A percentile compares a stretch with the other conserved stretches of the same genome.
phyloP scores from a whole-genome alignment of 768 basidiomycete species.

The Asterophora parasitica region DNA sequence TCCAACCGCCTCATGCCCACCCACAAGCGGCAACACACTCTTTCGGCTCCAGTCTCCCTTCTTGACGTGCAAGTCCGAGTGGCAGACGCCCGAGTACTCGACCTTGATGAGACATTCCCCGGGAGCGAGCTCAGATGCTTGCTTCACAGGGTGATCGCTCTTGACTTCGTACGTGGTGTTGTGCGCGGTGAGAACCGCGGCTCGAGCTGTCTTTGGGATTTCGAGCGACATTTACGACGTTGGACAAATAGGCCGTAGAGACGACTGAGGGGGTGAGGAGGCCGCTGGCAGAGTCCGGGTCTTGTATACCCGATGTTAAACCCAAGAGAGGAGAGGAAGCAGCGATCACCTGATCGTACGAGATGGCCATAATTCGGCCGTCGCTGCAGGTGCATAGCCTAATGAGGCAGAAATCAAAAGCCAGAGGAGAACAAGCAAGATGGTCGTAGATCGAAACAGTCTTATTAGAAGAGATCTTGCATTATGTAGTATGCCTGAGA shows the following conservation, averaged over 20 bases:
- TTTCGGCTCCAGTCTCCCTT: constrained; percentile 53
- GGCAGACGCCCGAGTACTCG: constrained; percentile 60
- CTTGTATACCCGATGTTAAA: background rate
- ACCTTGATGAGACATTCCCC: constrained; percentile 71
- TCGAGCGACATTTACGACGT: constrained; percentile 4
- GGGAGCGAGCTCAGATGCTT: constrained; percentile 49
- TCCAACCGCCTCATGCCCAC: constrained; percentile 81
- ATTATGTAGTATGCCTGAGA: too few species aligned
- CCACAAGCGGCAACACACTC: constrained; percentile 53
- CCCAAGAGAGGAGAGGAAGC: background rate
- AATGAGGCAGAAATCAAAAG: too few species aligned
- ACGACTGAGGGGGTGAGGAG: background rate
- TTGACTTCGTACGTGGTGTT: constrained; percentile 27
- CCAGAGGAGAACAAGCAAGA: too few species aligned
- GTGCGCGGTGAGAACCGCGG: constrained; percentile 30
- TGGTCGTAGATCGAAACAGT: too few species aligned
- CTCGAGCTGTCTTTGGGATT: constrained; percentile 33
- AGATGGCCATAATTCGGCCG: background rate
- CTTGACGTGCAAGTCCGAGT: constrained; percentile 70
- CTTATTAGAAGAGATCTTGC: too few species aligned
- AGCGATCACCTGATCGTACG: background rate
- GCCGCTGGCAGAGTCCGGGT: background rate
- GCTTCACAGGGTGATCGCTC: constrained; percentile 50
- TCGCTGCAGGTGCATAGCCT: too few species aligned
- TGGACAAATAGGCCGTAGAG: too few species aligned